Base-by-base conservation (phyloP, 2,329 filamentous ascomycete species). In the Cercospora beticola region DNA sequence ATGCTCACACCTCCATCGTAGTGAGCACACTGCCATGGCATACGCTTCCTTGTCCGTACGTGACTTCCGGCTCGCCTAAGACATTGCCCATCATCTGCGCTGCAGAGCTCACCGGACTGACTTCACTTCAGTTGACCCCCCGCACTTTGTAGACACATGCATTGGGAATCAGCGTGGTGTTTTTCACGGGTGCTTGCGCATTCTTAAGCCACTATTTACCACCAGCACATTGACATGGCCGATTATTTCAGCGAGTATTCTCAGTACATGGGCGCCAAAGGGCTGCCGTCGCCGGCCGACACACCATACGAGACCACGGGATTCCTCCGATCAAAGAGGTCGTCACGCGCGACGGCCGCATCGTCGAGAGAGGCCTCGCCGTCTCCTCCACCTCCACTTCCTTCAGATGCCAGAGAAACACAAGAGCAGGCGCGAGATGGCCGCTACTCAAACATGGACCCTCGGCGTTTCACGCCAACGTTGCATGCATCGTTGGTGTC, bases 401-500 rank as follows among this genome's bases (percentile, higher is more conserved):
- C 83, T 18, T 80, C 83, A n/a, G 82, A 82, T 57, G 77, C 77
- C 18, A 78, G 78, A 52, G 80, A 81, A 12, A 54, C 63, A 30
- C 62, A 70, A 72, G 78, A 73, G 76, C 81, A 72, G 73, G 74
- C 64, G 72, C 79, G 85, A 67, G 89, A 92, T 77, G 80, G 87
- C 43, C 71, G 72, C 54, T 71, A 72, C 58, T 88, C 93, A 36
- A 89, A 93, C 23, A 84, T 97, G 31, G 95, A 99, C 77, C 93
- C 95, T 3, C 89, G 94, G 65, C 88, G 95, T 43, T 97, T 99
- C 77, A 99, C 95, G 0, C 95, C 95, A 1, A 98, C 94, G 0
- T 83, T 99, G 10, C 95, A 98, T 79, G 95, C 95, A 8, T 97
- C 92, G 61, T 83, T 99, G 6, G 94, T 99, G 0, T 94, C 94